Conservation (phyloP, 805 yeast genomes). For the Suhomyces pyralidae region DNA sequence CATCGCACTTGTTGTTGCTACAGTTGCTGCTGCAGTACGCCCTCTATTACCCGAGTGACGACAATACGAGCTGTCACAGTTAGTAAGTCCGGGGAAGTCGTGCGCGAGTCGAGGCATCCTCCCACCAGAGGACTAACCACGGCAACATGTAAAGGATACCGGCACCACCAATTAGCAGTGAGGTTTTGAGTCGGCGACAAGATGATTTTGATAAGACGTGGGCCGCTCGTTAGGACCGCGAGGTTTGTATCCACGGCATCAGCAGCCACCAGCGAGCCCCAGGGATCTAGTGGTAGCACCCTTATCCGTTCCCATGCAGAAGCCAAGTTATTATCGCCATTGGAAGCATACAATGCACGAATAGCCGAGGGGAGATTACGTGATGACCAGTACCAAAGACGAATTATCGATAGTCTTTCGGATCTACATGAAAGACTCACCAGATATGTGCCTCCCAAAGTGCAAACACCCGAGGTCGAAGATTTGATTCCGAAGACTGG, state of each 20-base stretch:
- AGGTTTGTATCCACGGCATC: neutral
- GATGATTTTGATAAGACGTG: neutral
- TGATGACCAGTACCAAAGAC: conserved; percentile 80
- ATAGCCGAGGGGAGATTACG: conserved; percentile 51
- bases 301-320: neutral
- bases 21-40: neutral
- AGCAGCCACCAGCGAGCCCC: neutral
- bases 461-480: conserved; percentile 50
- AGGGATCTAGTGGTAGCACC: neutral
- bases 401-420: conserved; percentile 61
- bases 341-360: conserved; percentile 49
- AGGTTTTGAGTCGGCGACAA: neutral
- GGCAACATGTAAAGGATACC: neutral
- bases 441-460: conserved; percentile 60
- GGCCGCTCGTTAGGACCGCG: neutral
- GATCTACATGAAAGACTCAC: conserved; percentile 53
- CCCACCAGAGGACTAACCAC: neutral
- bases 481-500: conserved; percentile 52
- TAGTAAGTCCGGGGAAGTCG: conserved; percentile 1
- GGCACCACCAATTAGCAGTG: neutral
- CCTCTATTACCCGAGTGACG: neutral
- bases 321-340: conserved; percentile 28
- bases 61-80: neutral
- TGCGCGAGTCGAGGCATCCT: neutral
- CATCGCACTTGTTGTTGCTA: too few species aligned